phyloP scores from a whole-genome alignment of 2,329 filamentous ascomycete genomes.

The Ophiocordyceps robertsii region DNA sequence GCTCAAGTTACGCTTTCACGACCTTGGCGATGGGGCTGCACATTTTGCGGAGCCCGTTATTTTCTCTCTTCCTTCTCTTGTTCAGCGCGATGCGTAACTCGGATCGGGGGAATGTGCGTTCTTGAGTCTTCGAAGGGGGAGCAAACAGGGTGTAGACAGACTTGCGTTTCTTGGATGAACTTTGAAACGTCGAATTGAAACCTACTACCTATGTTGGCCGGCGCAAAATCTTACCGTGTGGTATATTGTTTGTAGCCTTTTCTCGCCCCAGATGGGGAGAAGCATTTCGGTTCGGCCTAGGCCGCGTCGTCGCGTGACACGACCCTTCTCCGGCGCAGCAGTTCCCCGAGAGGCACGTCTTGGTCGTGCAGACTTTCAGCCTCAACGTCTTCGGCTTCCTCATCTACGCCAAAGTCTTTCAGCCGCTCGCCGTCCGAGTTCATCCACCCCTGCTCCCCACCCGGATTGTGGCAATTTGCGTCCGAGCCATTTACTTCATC shows the following conservation, averaged over 20 bases:
- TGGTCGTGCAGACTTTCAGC: constrained; percentile 24
- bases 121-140: not conserved
- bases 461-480: constrained; percentile 9
- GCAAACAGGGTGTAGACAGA: not conserved
- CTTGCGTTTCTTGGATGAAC: not conserved
- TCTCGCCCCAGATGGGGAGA: no score
- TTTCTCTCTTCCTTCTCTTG: not conserved
- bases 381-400: constrained; percentile 43
- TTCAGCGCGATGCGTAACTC: not conserved
- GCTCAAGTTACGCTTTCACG: not conserved
- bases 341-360: constrained; percentile 56
- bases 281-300: constrained; percentile 7
- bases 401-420: constrained; percentile 68
- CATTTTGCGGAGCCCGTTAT: not conserved
- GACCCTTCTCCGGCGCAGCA: constrained; percentile 44
- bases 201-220: no score
- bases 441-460: constrained; percentile 43
- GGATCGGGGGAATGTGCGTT: not conserved
- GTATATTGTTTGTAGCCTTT: not conserved
- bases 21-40: not conserved
- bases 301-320: constrained; percentile 16
- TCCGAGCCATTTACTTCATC: constrained; percentile 41
- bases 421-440: constrained; percentile 65
- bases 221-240: not conserved
- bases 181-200: no score